Evolutionary conservation across 352 stramenopile species (phyloP).

Genomic region (Pythium vanterpoolii): DNA sequence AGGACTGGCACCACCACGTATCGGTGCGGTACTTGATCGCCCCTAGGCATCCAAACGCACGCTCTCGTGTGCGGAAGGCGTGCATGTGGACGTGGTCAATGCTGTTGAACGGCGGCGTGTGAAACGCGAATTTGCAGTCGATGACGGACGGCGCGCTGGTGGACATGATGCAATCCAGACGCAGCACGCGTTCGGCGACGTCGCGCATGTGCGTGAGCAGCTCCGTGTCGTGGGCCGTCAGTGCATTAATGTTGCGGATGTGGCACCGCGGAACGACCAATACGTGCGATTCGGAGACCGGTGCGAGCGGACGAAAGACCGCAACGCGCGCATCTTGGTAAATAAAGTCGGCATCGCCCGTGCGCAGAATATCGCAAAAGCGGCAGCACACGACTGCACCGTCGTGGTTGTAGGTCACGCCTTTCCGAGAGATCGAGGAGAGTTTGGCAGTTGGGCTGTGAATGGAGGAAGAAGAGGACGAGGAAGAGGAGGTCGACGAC

Average conservation of each 20-base stretch:
- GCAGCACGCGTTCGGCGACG: constrained; percentile 53
- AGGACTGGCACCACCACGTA: constrained; percentile 86
- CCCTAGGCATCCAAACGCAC: constrained; percentile 58
- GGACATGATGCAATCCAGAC: neutral
- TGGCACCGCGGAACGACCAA: constrained; percentile 80
- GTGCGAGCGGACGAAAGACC: constrained; percentile 71
- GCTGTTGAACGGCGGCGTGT: constrained; percentile 86
- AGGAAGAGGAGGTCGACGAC: constrained; percentile 23
- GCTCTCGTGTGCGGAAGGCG: constrained; percentile 59
- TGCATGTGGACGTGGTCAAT: constrained; percentile 91
- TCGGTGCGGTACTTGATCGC: constrained; percentile 84
- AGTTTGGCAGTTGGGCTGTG: constrained; percentile 25
- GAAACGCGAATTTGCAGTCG: constrained; percentile 80
- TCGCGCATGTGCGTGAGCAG: constrained; percentile 71
- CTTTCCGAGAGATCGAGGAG: constrained; percentile 54
- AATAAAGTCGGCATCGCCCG: constrained; percentile 61
- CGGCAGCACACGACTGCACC: constrained; percentile 67
- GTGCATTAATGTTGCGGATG: constrained; percentile 84
- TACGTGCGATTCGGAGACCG: constrained; percentile 70
- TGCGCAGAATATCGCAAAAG: constrained; percentile 81
- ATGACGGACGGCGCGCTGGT: neutral
- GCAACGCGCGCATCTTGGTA: constrained; percentile 78
- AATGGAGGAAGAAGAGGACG: constrained; percentile 21
- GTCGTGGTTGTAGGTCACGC: constrained; percentile 65
- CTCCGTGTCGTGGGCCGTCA: constrained; percentile 51